Percentiles rank a stretch among this genome's conserved stretches.
phyloP scores from a whole-genome alignment of 1,284 basidiomycete genomes.

The Ceratorhiza oryzae-sativae region DNA sequence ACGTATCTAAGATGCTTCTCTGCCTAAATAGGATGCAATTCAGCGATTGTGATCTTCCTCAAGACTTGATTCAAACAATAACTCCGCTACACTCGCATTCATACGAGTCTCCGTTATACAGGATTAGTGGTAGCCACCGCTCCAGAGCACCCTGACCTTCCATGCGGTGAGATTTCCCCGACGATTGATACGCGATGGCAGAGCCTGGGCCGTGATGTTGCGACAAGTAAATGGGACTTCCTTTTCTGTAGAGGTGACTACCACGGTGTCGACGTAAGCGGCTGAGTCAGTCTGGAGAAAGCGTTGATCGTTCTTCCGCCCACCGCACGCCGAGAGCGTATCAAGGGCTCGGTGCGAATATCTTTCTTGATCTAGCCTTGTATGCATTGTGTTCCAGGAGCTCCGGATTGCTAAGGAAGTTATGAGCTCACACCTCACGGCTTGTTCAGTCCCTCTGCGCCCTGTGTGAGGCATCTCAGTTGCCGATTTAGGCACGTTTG shows the following conservation, averaged over 20 bases:
- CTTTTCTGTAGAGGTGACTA: background rate
- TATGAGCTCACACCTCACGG: slow-evolving; percentile 35
- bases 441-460: background rate
- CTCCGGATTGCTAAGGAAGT: slow-evolving; percentile 22
- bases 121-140: background rate
- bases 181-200: background rate
- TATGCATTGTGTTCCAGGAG: slow-evolving; percentile 15
- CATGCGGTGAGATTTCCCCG: background rate
- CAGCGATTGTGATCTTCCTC: no score
- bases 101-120: background rate
- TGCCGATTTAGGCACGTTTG: slow-evolving; percentile 26
- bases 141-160: background rate
- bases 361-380: slow-evolving; percentile 26
- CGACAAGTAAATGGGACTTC: background rate
- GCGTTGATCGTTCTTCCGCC: slow-evolving; percentile 2
- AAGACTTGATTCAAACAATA: no score
- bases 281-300: background rate
- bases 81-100: no score
- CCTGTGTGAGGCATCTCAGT: slow-evolving; percentile 29
- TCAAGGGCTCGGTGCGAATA: slow-evolving; percentile 32
- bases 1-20: no score
- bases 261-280: slow-evolving; percentile 5
- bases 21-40: no score
- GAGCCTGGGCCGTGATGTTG: slow-evolving; percentile 14
- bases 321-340: background rate